These are phyloP conservation scores for Blastobotrys petasosporus DNA, from an alignment of 1,139 yeast species.

Conservation along the genomic window DNA sequence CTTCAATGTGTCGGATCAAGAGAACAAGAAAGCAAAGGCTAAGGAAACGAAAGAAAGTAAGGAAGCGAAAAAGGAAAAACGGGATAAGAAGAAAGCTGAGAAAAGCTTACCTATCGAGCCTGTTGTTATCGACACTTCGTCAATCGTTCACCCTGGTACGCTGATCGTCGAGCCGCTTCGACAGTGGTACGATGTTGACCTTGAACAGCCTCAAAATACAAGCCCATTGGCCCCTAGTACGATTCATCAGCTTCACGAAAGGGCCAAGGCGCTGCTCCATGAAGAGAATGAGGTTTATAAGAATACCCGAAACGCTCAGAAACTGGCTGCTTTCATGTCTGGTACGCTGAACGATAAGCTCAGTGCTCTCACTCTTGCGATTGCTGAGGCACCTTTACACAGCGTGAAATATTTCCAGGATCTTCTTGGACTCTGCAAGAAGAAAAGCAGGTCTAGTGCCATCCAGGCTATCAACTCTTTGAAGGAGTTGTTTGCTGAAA, in stretches of 20 bases:
- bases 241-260: conserved; percentile 50
- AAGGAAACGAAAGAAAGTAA: conserved; percentile 19
- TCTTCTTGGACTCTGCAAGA: conserved; percentile 69
- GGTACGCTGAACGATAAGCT: conserved; percentile 97
- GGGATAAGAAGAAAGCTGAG: conserved; percentile 24
- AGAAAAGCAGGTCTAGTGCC: conserved; percentile 91
- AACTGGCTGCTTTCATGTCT: conserved; percentile 79
- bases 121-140: background rate
- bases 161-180: conserved; percentile 56
- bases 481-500: conserved; percentile 68
- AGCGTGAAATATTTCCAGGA: conserved; percentile 79
- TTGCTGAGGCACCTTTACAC: conserved; percentile 94
- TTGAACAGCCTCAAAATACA: conserved; percentile 35
- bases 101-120: conserved; percentile 5
- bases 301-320: conserved; percentile 37
- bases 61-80: conserved; percentile 25
- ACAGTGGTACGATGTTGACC: conserved; percentile 66
- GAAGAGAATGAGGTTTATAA: conserved; percentile 67
- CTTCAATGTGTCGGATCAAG: conserved; percentile 39
- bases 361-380: conserved; percentile 83
- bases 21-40: conserved; percentile 14
- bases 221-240: conserved; percentile 14
- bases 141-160: conserved; percentile 36
- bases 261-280: conserved; percentile 62
- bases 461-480: conserved; percentile 84